phyloP scores from a whole-genome alignment of 192 early-diverging fungal species.

The Coemansia sp. region DNA sequence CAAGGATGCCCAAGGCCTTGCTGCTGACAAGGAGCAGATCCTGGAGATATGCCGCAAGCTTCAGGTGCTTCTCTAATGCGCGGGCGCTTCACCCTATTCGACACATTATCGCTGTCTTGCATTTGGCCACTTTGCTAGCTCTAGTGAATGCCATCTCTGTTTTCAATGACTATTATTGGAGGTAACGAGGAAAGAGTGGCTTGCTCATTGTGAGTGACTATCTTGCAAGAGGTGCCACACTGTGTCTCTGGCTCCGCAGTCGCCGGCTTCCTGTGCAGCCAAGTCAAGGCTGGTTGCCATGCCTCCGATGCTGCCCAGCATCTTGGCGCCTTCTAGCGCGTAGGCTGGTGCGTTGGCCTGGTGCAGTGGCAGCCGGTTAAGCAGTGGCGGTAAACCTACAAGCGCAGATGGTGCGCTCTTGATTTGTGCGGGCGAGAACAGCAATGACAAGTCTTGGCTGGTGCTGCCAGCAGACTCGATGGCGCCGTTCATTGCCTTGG shows the following conservation, averaged over 20 bases:
- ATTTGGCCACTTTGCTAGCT: no score
- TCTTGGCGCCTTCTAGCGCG: background rate
- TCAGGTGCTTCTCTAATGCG: conserved; percentile 34
- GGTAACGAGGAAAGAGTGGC: no score
- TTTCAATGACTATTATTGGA: no score
- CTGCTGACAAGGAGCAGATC: conserved; percentile 40
- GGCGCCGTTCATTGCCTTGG: conserved; percentile 43
- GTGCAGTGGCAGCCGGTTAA: background rate
- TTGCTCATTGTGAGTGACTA: background rate
- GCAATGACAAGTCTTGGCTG: background rate
- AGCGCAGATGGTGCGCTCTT: background rate
- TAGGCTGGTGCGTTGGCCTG: background rate
- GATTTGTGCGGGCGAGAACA: background rate
- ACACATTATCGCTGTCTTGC: background rate
- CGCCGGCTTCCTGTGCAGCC: background rate
- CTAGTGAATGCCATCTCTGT: no score
- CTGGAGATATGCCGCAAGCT: conserved; percentile 54
- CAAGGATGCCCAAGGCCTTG: conserved; percentile 16
- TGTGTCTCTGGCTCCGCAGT: background rate
- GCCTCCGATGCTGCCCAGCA: conserved; percentile 9
- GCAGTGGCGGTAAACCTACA: background rate
- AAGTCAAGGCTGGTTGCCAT: conserved; percentile 6
- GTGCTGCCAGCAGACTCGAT: conserved; percentile 14
- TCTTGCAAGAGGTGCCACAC: conserved; percentile 30
- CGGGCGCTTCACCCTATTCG: background rate